Conservation (phyloP, 176 grass and related monocot species). For the Ensete ventricosum region DNA sequence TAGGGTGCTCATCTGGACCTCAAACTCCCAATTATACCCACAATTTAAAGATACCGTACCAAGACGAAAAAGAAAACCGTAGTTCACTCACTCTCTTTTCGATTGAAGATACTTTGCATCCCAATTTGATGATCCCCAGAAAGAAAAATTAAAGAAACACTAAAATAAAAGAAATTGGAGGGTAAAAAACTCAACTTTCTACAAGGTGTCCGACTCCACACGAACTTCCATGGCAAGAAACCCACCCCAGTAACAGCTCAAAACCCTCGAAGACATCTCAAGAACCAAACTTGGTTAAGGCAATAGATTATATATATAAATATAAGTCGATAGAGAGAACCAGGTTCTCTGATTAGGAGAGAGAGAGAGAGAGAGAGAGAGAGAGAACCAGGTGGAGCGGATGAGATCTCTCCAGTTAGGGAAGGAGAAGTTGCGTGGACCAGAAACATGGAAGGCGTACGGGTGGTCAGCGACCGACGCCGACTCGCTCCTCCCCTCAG, state of each 20-base stretch:
- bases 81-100: too few relatives aligned
- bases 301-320: not conserved
- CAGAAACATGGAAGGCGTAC: slow-evolving; percentile 16
- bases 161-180: too few relatives aligned
- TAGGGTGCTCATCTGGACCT: too few relatives aligned
- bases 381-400: slow-evolving; percentile 10
- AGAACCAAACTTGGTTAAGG: not conserved
- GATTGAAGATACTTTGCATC: too few relatives aligned
- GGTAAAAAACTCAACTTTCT: not conserved
- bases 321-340: too few relatives aligned
- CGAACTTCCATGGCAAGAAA: not conserved
- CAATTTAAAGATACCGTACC: too few relatives aligned
- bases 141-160: too few relatives aligned
- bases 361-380: not conserved
- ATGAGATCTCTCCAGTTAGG: slow-evolving; percentile 27
- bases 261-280: not conserved
- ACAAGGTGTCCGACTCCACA: not conserved
- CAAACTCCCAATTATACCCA: too few relatives aligned
- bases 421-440: slow-evolving; percentile 14
- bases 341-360: too few relatives aligned
- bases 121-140: too few relatives aligned
- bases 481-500: not conserved
- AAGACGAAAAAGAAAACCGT: too few relatives aligned
- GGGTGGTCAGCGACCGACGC: not conserved
- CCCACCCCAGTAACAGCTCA: not conserved